Evolutionary conservation across 139 green algal species (phyloP).

Genomic region (Micractinium conductrix): DNA sequence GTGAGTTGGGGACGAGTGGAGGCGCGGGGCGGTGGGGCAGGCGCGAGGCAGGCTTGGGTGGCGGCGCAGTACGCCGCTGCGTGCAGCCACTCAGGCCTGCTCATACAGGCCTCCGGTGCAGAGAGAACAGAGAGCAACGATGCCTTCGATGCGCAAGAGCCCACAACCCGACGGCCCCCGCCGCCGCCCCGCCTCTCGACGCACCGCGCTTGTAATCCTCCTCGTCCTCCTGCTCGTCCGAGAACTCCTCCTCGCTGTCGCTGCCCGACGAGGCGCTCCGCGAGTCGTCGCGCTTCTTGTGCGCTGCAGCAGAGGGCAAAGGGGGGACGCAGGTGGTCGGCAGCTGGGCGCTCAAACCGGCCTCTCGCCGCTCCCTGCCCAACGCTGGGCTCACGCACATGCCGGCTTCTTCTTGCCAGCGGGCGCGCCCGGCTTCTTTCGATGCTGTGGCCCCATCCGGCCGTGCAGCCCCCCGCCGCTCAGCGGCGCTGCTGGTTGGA

Average conservation of each 20-base stretch:
- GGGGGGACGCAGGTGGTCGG: background rate
- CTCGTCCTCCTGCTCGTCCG: slow-evolving; percentile 53
- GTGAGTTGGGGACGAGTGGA: background rate
- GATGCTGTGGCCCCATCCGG: slow-evolving; percentile 11
- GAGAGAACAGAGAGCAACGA: too few species aligned
- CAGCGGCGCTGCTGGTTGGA: too few species aligned
- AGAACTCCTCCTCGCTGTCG: slow-evolving; percentile 38
- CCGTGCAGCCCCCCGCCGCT: too few species aligned
- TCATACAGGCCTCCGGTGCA: too few species aligned
- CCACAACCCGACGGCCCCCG: too few species aligned
- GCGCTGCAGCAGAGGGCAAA: background rate
- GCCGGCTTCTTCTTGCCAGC: slow-evolving; percentile 14
- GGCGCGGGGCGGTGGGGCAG: background rate
- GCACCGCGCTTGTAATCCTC: slow-evolving; percentile 46
- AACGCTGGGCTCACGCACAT: background rate
- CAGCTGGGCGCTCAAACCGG: background rate
- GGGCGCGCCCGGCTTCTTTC: slow-evolving; percentile 5
- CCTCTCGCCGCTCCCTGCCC: background rate
- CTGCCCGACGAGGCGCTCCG: slow-evolving; percentile 18
- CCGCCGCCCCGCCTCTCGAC: background rate
- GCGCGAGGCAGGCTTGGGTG: too few species aligned
- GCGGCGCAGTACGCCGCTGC: too few species aligned
- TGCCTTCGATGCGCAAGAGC: too few species aligned
- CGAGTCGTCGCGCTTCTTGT: slow-evolving; percentile 36
- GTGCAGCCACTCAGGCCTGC: too few species aligned